Evolutionary conservation across 768 basidiomycete genomes (phyloP), one percentile per base, ranked within the genome.

Genomic region (Suillus paluster): DNA sequence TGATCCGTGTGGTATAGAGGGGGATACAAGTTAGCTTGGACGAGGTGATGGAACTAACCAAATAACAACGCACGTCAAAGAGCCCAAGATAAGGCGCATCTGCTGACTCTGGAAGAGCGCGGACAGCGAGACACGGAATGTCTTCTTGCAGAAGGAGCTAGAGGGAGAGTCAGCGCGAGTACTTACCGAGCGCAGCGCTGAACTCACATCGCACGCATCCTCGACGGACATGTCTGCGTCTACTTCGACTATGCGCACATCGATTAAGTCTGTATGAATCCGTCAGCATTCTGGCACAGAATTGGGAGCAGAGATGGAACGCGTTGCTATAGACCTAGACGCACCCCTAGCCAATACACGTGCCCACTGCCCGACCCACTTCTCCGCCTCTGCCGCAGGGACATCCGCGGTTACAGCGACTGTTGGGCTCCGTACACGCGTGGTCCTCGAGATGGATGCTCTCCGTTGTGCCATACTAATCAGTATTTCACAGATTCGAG

Each of bases 141-240:
- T 86, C 80, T 66, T 90, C 84, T 10, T 81, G 82, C 23, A 92
- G 79, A 21, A 94, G 79, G 5, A 83, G 69, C 92, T 92, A 38
- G 7, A 54, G 10, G 41, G 59, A 57, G 21, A 52, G 53, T 50
- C 15, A 38, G 23, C 8, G 25, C 30, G n/a, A 41, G 64, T 30
- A 38, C 23, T 14, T 30, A 12, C 42, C 30, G 48, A 33, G 19
- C 23, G n/a, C 15, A 33, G 38, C 56, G 52, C 39, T 14, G 53
- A 49, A 77, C 82, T 68, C 68, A 89, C 92, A 65, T 92, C 91
- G 69, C 91, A 94, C 14, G 92, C 91, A 48, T 91, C 89, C 72
- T 94, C 92, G 19, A 94, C 92, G 54, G 84, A 87, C 9, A 83
- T 86, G 49, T 91, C 86, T n/a, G 84, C 84, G 59, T 87, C 86